These are phyloP conservation scores for Paramecium caudatum DNA, from an alignment of 73 alveolate genomes.

Conservation along the genomic window DNA sequence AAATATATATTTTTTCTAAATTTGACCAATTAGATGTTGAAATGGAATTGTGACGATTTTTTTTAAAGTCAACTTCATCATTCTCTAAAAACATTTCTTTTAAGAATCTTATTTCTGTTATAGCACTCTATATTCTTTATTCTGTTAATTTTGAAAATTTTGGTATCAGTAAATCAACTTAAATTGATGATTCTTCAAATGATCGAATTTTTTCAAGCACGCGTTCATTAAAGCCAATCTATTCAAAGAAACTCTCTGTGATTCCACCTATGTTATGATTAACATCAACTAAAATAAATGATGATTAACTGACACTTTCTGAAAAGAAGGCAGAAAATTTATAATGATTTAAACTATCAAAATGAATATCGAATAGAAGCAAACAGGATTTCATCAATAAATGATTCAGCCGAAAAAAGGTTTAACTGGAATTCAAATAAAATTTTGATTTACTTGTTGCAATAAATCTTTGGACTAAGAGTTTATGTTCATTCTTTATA, in stretches of 20 bases:
- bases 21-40: neutral
- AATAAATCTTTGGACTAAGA: conserved; percentile 26
- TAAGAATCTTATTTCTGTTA: neutral
- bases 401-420: neutral
- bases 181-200: neutral
- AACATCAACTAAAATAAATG: conserved; percentile 4
- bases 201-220: neutral
- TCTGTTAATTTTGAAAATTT: neutral
- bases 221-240: neutral
- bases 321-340: conserved; percentile 31
- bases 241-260: conserved; percentile 3
- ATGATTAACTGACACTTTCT: neutral
- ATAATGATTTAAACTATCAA: neutral
- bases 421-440: neutral
- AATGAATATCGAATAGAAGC: conserved; percentile 6
- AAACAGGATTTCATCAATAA: neutral
- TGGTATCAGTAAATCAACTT: neutral
- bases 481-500: conserved; percentile 44
- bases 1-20: neutral
- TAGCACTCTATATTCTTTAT: neutral
- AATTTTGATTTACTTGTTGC: conserved; percentile 31
- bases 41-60: neutral
- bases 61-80: neutral
- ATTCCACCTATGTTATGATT: conserved; percentile 23
- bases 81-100: neutral